Base-by-base conservation (phyloP, 768 basidiomycete genomes). In the Leccinum boreale region DNA sequence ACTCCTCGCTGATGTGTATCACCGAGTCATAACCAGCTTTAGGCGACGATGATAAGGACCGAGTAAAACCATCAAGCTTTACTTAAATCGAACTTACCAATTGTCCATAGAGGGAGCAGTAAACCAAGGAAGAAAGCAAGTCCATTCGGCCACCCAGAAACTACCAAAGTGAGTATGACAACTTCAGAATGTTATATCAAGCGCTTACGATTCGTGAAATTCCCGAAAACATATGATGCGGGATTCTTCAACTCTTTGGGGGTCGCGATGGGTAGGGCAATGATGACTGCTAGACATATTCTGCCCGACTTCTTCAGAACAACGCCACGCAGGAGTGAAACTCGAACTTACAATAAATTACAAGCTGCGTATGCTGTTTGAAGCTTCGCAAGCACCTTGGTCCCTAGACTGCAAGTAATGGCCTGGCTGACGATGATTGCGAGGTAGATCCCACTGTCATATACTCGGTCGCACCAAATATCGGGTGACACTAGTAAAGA, bases 231-330 rank as follows among this genome's bases (percentile, higher is more conserved):
- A 57, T 81, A 86, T 8, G 77, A 76, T 1, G 85, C 79, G 3
- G 73, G 76, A 66, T 89, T 90, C 62, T 71, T 80, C 52, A 84
- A 78, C 29, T 83, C 80, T n/a, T 69, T 70, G 2, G 85, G 85
- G 1, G 86, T 85, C 2, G 83, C 79, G 11, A 76, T 80, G 2
- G 87, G 88, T 0, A 90, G 73, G 3, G 80, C 85, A 51, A 92
- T 79, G 52, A 90, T 57, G 33, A 64, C 17, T 9, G 55, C 19
- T 14, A 61, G n/a, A 57, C 75, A 50, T 52, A 60, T 23, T 46
- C 58, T 64, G 19, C 33, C 29, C 31, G 19, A 11, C 3, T 14
- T 17, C 10, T 36, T 54, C 36, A 59, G 47, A 28, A 24, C 10
- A 26, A 28, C 7, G 11, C 26, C 26, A 12, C 28, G 17, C 24